Evolutionary conservation across 1,139 yeast genomes (phyloP).

Genomic region (Geotrichum australiense): DNA sequence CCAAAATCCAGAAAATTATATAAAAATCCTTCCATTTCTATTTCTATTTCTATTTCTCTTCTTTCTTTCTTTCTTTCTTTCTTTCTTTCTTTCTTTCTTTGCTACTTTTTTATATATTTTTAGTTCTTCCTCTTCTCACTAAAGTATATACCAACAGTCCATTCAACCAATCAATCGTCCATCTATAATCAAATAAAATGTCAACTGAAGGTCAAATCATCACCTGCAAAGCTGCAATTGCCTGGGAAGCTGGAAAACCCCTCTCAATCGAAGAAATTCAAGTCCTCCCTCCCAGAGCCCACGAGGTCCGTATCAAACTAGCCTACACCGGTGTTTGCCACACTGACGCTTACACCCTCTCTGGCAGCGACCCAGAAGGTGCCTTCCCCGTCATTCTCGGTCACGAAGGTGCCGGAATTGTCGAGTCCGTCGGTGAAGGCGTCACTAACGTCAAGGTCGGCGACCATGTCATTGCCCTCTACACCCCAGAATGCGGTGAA

Average conservation of each 20-base stretch:
- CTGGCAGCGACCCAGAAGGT: slow-evolving; percentile 96
- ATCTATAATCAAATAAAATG: slow-evolving; percentile 8
- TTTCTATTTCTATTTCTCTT: no score
- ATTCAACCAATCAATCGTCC: no score
- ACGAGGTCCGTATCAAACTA: slow-evolving; percentile 90
- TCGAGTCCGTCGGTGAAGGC: slow-evolving; percentile 88
- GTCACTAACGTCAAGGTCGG: slow-evolving; percentile 83
- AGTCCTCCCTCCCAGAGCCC: slow-evolving; percentile 91
- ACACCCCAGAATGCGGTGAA: slow-evolving; percentile 93
- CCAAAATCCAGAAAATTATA: no score
- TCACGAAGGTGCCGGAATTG: slow-evolving; percentile 96
- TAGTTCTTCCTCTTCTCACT: no score
- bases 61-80: no score
- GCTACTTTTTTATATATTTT: no score
- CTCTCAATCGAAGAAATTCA: slow-evolving; percentile 77
- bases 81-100: no score
- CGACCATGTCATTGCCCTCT: slow-evolving; percentile 83
- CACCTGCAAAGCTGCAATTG: slow-evolving; percentile 91
- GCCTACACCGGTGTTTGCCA: slow-evolving; percentile 93
- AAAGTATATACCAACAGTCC: no score
- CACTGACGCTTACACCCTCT: slow-evolving; percentile 93
- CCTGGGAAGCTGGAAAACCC: slow-evolving; percentile 89
- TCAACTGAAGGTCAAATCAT: slow-evolving; percentile 48
- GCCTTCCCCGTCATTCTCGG: slow-evolving; percentile 83
- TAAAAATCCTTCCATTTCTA: no score